Evolutionary conservation across 768 basidiomycete species (phyloP).

Genomic region (Calocybe cyanea): DNA sequence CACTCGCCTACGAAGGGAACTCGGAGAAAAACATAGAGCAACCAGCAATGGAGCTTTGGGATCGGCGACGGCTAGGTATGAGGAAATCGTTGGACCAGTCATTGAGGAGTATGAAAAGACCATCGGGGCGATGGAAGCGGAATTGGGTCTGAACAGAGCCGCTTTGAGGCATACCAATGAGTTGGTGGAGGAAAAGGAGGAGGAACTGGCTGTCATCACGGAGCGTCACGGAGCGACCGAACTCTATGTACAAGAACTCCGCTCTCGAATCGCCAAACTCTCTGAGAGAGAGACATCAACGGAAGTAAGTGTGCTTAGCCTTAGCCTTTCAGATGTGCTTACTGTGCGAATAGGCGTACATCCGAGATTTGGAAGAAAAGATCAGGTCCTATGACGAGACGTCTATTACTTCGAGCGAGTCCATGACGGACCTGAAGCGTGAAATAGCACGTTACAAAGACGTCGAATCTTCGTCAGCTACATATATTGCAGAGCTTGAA

Average conservation of each 20-base stretch:
- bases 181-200: slow-evolving; percentile 88
- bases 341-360: slow-evolving; percentile 65
- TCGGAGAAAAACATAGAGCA: slow-evolving; percentile 67
- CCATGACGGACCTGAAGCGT: slow-evolving; percentile 77
- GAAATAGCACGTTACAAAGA: slow-evolving; percentile 81
- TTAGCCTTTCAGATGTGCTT: slow-evolving; percentile 13
- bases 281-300: slow-evolving; percentile 87
- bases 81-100: slow-evolving; percentile 94
- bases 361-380: slow-evolving; percentile 90
- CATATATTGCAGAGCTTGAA: slow-evolving; percentile 88
- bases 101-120: slow-evolving; percentile 99
- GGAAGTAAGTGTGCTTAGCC: slow-evolving; percentile 54
- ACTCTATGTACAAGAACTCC: slow-evolving; percentile 83
- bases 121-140: slow-evolving; percentile 90
- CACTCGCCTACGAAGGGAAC: slow-evolving; percentile 71
- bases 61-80: slow-evolving; percentile 61
- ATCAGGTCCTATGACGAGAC: slow-evolving; percentile 83
- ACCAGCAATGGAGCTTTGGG: slow-evolving; percentile 60
- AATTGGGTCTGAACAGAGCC: slow-evolving; percentile 81
- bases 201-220: slow-evolving; percentile 60
- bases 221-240: slow-evolving; percentile 77
- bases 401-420: slow-evolving; percentile 69
- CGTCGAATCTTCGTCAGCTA: slow-evolving; percentile 60
- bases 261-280: slow-evolving; percentile 74
- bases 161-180: slow-evolving; percentile 90